Conservation (phyloP, 2,329 filamentous ascomycete genomes). For the Calonectria ilicicola region DNA sequence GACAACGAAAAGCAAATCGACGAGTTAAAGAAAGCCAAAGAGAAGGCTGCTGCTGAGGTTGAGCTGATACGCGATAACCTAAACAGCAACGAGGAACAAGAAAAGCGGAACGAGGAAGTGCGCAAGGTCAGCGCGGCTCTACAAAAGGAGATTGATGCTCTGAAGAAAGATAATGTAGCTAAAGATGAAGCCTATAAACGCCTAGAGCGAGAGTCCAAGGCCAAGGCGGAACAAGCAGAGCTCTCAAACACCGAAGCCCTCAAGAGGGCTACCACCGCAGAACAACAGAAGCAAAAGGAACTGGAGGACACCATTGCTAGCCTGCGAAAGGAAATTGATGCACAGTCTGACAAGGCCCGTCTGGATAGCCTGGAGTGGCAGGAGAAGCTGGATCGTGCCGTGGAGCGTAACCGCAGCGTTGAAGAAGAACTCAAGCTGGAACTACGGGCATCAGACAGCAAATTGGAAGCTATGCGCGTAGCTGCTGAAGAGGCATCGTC, state of each 20-base stretch:
- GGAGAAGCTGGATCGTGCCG: conserved; percentile 79
- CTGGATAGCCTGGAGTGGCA: conserved; percentile 78
- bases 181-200: conserved; percentile 75
- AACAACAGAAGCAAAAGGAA: conserved; percentile 67
- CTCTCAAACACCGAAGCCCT: conserved; percentile 75
- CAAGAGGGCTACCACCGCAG: conserved; percentile 75
- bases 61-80: conserved; percentile 60
- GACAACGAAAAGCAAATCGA: conserved; percentile 74
- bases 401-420: conserved; percentile 74
- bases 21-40: conserved; percentile 69
- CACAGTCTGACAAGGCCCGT: conserved; percentile 77
- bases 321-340: conserved; percentile 82
- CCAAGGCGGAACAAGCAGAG: conserved; percentile 73
- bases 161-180: conserved; percentile 65
- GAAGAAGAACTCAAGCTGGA: conserved; percentile 88
- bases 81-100: conserved; percentile 63
- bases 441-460: conserved; percentile 81
- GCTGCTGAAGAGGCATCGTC: conserved; percentile 92
- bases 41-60: conserved; percentile 67
- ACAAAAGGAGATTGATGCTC: conserved; percentile 50
- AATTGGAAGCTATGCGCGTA: conserved; percentile 87
- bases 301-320: conserved; percentile 71
- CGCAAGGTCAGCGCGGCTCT: conserved; percentile 66
- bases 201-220: conserved; percentile 76
- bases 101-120: conserved; percentile 65